These are phyloP conservation scores for Colletotrichum sp. DNA, from an alignment of 2,329 filamentous ascomycete genomes.

Conservation along the genomic window DNA sequence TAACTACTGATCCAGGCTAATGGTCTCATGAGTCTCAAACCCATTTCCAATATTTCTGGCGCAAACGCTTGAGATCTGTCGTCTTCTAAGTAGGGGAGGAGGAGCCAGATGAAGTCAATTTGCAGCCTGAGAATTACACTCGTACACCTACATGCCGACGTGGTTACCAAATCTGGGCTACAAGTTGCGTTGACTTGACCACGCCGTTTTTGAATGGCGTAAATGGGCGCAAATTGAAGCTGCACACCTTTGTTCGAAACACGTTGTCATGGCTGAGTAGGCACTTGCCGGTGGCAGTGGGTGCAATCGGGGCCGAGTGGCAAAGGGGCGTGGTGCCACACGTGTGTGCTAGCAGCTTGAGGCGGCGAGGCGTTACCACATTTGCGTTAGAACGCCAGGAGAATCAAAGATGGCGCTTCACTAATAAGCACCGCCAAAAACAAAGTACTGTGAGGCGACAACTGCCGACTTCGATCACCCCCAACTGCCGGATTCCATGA, in stretches of 20 bases:
- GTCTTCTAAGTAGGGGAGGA: neutral
- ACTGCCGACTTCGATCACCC: neutral
- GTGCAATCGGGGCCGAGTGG: neutral
- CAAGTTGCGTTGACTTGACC: neutral
- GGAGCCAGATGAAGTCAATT: neutral
- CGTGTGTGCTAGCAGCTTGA: neutral
- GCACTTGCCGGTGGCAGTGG: neutral
- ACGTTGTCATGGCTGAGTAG: neutral
- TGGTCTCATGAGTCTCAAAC: neutral
- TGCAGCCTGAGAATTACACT: neutral
- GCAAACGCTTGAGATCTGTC: neutral
- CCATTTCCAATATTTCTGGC: neutral
- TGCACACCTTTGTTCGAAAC: neutral
- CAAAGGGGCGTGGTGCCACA: neutral
- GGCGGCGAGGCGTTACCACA: neutral
- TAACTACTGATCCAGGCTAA: neutral
- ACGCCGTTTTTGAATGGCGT: neutral
- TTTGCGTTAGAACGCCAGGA: neutral
- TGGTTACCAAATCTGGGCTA: neutral
- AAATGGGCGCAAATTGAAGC: neutral
- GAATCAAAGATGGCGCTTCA: neutral
- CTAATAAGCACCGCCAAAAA: neutral
- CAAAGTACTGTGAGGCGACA: neutral
- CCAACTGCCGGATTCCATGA: neutral
- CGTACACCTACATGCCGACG: neutral